Percentiles rank a stretch among this genome's conserved stretches.
phyloP scores from a whole-genome alignment of 2,329 filamentous ascomycete species.

The Alternaria postmessia region DNA sequence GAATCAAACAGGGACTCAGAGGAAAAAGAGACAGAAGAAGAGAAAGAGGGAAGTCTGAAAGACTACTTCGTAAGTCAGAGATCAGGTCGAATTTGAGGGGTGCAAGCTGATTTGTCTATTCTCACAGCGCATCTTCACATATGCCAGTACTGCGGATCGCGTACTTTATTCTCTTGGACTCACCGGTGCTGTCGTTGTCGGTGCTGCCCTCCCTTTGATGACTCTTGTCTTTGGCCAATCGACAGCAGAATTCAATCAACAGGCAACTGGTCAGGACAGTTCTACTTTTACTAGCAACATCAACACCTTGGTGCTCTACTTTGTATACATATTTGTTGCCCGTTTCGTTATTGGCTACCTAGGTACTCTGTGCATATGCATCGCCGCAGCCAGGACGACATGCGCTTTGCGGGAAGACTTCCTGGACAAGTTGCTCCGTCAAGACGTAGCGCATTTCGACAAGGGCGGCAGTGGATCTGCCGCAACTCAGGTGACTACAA shows the following conservation, averaged over 20 bases:
- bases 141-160: constrained; percentile 14
- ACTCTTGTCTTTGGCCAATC: constrained; percentile 55
- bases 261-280: constrained; percentile 14
- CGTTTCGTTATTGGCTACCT: constrained; percentile 71
- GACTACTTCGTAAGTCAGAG: constrained; percentile 4
- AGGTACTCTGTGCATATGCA: constrained; percentile 85
- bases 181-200: constrained; percentile 66
- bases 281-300: constrained; percentile 15
- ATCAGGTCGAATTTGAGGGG: neutral
- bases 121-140: constrained; percentile 20
- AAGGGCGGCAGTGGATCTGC: constrained; percentile 24
- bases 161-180: constrained; percentile 12
- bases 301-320: constrained; percentile 30
- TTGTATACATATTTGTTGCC: constrained; percentile 33
- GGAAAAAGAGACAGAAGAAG: neutral
- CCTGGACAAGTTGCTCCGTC: constrained; percentile 60
- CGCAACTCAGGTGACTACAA: constrained; percentile 24
- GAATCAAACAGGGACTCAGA: neutral
- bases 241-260: constrained; percentile 24
- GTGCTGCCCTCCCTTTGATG: constrained; percentile 78
- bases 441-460: constrained; percentile 42
- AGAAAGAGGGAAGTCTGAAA: constrained; percentile 1
- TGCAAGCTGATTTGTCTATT: neutral
- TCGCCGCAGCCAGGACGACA: constrained; percentile 54
- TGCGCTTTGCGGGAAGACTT: constrained; percentile 61